Conservation (phyloP, 768 basidiomycete species). For the Rhizopogon vinicolor region DNA sequence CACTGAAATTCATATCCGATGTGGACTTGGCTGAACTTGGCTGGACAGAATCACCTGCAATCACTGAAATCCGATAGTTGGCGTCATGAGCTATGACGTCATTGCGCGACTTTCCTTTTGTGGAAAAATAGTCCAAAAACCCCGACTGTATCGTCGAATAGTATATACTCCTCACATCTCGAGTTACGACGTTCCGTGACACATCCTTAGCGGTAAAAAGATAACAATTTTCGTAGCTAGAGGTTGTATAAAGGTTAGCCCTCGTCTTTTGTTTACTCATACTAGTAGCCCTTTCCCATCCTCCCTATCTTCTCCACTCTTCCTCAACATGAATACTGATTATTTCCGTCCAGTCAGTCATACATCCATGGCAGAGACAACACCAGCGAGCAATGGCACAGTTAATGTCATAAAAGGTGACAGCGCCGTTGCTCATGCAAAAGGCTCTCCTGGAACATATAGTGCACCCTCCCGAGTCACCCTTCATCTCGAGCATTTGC, state of each 20-base stretch:
- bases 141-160: constrained; percentile 13
- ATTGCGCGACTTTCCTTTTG: constrained; percentile 23
- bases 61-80: neutral
- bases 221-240: neutral
- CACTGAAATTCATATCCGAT: neutral
- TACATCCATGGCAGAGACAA: constrained; percentile 10
- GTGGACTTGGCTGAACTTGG: neutral
- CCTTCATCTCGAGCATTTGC: constrained; percentile 70
- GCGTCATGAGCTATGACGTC: constrained; percentile 22
- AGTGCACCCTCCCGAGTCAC: constrained; percentile 56
- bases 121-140: constrained; percentile 10
- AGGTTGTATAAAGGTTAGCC: constrained; percentile 7
- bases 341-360: constrained; percentile 27
- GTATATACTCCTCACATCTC: constrained; percentile 13
- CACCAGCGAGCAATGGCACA: constrained; percentile 6
- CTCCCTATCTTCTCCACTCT: constrained; percentile 9
- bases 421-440: neutral
- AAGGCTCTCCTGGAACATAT: constrained; percentile 12
- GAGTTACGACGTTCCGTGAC: neutral
- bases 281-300: neutral
- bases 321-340: constrained; percentile 8
- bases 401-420: neutral
- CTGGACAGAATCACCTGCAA: neutral
- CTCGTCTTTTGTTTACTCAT: neutral
- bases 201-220: constrained; percentile 2